Evolutionary conservation across 352 stramenopile genomes (phyloP).

Genomic region (Pythium phragmiticola): DNA sequence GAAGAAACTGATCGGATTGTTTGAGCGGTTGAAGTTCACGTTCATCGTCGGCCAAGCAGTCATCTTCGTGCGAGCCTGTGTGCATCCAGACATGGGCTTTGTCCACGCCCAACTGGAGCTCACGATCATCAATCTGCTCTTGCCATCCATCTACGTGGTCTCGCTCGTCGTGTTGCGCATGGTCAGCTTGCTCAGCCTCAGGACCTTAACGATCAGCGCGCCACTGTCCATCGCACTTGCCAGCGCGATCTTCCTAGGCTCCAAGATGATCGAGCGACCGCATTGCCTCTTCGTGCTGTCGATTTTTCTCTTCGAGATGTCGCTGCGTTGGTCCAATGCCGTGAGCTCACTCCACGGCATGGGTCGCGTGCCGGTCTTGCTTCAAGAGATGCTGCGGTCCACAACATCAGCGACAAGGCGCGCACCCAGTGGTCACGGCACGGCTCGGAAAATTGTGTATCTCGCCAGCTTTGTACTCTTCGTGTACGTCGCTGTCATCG

Average conservation of each 20-base stretch:
- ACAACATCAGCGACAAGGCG: conserved; percentile 40
- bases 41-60: conserved; percentile 78
- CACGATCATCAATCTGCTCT: conserved; percentile 86
- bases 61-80: conserved; percentile 72
- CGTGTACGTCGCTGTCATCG: conserved; percentile 65
- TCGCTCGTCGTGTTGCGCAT: conserved; percentile 79
- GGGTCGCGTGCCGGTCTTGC: conserved; percentile 35
- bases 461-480: conserved; percentile 60
- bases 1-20: conserved; percentile 62
- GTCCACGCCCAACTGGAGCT: conserved; percentile 86
- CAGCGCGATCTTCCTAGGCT: conserved; percentile 57
- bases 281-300: conserved; percentile 73
- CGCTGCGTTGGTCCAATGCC: conserved; percentile 52
- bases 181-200: conserved; percentile 53
- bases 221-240: conserved; percentile 54
- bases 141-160: conserved; percentile 86
- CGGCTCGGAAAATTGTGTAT: conserved; percentile 67
- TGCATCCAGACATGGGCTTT: conserved; percentile 85
- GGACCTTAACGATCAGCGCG: conserved; percentile 43
- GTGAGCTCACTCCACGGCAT: conserved; percentile 51
- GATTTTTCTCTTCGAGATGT: conserved; percentile 77
- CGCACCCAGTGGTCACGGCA: conserved; percentile 48
- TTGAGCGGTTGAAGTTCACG: conserved; percentile 80
- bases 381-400: conserved; percentile 68
- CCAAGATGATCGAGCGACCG: conserved; percentile 73